These are phyloP conservation scores for Ochetophila trinervis DNA, from an alignment of 306 rosid genomes.

Conservation along the genomic window DNA sequence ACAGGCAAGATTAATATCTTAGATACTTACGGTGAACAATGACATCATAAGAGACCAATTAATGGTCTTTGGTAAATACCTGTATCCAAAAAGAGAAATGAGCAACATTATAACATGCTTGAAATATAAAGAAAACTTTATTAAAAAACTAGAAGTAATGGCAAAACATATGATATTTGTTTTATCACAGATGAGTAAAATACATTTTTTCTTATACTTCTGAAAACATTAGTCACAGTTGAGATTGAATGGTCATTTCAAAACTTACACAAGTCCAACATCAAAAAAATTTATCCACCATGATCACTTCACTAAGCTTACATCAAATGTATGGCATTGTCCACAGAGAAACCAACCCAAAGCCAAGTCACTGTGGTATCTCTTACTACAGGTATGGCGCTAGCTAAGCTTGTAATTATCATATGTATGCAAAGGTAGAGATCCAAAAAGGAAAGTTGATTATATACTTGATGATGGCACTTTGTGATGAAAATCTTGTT, in stretches of 20 bases:
- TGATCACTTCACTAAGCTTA: not conserved
- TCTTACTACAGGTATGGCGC: not conserved
- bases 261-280: not conserved
- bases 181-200: not conserved
- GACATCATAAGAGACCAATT: conserved; percentile 90
- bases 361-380: not conserved
- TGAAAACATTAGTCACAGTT: conserved; percentile 6
- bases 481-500: conserved; percentile 1
- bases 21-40: conserved; percentile 58
- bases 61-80: conserved; percentile 64
- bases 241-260: conserved; percentile 11
- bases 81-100: conserved; percentile 37
- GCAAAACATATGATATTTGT: too few species aligned
- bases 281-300: conserved; percentile 10
- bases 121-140: not conserved
- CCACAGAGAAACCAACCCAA: conserved; percentile 8
- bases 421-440: not conserved
- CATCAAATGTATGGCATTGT: not conserved
- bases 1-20: not conserved
- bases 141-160: not conserved
- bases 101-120: not conserved
- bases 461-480: not conserved
- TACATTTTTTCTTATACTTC: not conserved
- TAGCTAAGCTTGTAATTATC: not conserved
- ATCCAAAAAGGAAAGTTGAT: not conserved